phyloP scores from a whole-genome alignment of 768 basidiomycete species.

The Nidularia pulvinata region DNA sequence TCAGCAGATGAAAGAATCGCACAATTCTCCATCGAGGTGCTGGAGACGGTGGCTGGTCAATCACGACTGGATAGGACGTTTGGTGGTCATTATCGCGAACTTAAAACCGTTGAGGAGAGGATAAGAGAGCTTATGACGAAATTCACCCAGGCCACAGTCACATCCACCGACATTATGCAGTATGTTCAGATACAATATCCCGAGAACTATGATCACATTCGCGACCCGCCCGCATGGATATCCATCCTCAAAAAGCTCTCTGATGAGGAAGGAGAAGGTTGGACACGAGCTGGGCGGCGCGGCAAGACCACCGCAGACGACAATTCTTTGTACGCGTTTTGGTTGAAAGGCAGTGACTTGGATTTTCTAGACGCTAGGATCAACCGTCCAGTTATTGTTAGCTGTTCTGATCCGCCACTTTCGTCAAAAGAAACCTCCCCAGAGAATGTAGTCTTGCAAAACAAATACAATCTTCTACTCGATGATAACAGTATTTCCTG shows the following conservation, averaged over 20 bases:
- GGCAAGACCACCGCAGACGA: conserved; percentile 15
- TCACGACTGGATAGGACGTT: conserved; percentile 37
- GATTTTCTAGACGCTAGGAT: conserved; percentile 32
- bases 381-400: too few species aligned
- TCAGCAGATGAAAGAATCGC: conserved; percentile 61
- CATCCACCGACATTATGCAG: conserved; percentile 31
- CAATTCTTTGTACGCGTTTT: conserved; percentile 45
- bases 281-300: conserved; percentile 28
- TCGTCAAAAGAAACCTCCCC: too few species aligned
- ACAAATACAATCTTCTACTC: too few species aligned
- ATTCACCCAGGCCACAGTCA: conserved; percentile 28
- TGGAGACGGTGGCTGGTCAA: conserved; percentile 44
- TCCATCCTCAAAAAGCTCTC: conserved; percentile 7
- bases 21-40: conserved; percentile 56
- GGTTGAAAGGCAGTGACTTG: conserved; percentile 46
- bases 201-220: conserved; percentile 42
- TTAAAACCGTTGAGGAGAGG: conserved; percentile 44
- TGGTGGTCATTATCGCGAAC: conserved; percentile 24
- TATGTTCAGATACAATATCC: conserved; percentile 45
- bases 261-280: conserved; percentile 15
- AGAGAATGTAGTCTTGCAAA: too few species aligned
- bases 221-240: conserved; percentile 49
- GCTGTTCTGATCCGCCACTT: too few species aligned
- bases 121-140: conserved; percentile 46
- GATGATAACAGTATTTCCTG: too few species aligned